Evolutionary conservation across 306 rosid species (phyloP).

Genomic region (Cicer bijugum): DNA sequence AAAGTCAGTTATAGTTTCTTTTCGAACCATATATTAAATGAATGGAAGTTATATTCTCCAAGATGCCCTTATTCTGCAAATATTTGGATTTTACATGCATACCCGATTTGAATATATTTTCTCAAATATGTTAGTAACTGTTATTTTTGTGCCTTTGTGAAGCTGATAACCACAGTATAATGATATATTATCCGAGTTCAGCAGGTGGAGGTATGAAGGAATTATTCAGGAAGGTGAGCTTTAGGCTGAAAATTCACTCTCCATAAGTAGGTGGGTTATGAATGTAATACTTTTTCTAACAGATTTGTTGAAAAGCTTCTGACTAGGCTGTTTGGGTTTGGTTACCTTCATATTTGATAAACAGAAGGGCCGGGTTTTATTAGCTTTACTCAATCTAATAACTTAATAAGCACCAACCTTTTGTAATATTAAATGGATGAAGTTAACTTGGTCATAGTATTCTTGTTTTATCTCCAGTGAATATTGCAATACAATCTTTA

Average conservation of each 20-base stretch:
- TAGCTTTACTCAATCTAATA: slow-evolving; percentile 19
- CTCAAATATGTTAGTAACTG: slow-evolving; percentile 48
- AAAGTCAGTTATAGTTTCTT: slow-evolving; percentile 7
- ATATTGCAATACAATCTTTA: slow-evolving; percentile 38
- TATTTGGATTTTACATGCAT: slow-evolving; percentile 28
- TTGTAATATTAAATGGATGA: slow-evolving; percentile 30
- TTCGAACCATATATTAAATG: slow-evolving; percentile 24
- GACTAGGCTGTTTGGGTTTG: slow-evolving; percentile 36
- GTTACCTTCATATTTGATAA: slow-evolving; percentile 28
- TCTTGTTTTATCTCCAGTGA: slow-evolving; percentile 23
- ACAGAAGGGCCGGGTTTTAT: slow-evolving; percentile 33
- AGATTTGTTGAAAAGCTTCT: slow-evolving; percentile 30
- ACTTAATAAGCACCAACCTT: slow-evolving; percentile 18
- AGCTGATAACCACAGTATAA: slow-evolving; percentile 96
- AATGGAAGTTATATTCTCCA: slow-evolving; percentile 21
- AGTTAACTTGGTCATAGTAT: slow-evolving; percentile 37
- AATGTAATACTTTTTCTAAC: slow-evolving; percentile 35
- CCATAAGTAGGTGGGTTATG: slow-evolving; percentile 36
- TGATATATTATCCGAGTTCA: slow-evolving; percentile 98
- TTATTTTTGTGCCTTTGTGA: slow-evolving; percentile 53
- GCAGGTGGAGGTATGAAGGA: slow-evolving; percentile 99
- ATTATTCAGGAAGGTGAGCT: slow-evolving; percentile 92
- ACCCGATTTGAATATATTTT: slow-evolving; percentile 41
- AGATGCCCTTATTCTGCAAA: slow-evolving; percentile 27
- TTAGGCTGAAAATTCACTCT: slow-evolving; percentile 40